Evolutionary conservation across 176 grass and related monocot species (phyloP).

Genomic region (Phoenix roebelenii): DNA sequence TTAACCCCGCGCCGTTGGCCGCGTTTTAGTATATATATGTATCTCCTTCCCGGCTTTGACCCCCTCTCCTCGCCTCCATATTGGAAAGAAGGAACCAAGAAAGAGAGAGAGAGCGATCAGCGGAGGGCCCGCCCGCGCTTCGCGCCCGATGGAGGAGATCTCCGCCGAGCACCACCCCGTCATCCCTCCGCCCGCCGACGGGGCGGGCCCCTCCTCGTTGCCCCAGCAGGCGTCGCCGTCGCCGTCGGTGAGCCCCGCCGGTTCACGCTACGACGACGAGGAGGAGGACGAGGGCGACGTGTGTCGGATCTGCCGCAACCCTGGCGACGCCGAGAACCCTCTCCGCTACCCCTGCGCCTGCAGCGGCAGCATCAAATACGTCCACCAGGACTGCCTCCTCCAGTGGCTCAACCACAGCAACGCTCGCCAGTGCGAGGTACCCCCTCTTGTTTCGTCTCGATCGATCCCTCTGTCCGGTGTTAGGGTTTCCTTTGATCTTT

Average conservation of each 20-base stretch:
- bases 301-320: constrained; percentile 99
- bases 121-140: too few relatives aligned
- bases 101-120: too few relatives aligned
- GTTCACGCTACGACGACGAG: constrained; percentile 14
- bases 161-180: too few relatives aligned
- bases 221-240: not conserved
- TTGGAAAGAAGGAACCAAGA: too few relatives aligned
- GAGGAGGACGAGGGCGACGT: constrained; percentile 68
- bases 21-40: too few relatives aligned
- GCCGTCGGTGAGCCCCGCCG: constrained; percentile 21
- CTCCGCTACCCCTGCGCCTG: constrained; percentile 95
- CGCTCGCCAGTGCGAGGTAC: constrained; percentile 97
- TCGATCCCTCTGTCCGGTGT: not conserved
- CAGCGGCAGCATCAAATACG: constrained; percentile 98
- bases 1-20: too few relatives aligned
- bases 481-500: constrained; percentile 11
- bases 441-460: not conserved
- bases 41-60: too few relatives aligned
- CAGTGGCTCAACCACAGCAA: constrained; percentile 99
- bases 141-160: too few relatives aligned
- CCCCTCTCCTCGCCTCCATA: too few relatives aligned
- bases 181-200: too few relatives aligned
- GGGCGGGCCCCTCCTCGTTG: too few relatives aligned
- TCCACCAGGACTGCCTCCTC: constrained; percentile 98
- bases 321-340: constrained; percentile 66